A percentile compares a stretch with the other conserved stretches of the same genome.
Evolutionary conservation across 1,139 yeast species (phyloP).

Genomic region (Taphrina populina): DNA sequence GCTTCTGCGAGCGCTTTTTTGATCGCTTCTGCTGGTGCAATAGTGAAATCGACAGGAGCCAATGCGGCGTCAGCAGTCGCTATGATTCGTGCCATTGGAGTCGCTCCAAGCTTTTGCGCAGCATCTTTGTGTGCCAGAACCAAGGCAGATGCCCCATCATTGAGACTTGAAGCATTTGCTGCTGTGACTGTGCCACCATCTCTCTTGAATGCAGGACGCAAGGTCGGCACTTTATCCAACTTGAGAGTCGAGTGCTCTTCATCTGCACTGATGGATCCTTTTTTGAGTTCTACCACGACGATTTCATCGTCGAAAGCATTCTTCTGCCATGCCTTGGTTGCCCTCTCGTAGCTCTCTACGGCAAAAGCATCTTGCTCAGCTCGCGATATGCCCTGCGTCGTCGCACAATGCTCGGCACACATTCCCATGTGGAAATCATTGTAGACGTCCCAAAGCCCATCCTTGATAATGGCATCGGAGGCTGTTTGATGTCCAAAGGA

Average conservation of each 20-base stretch:
- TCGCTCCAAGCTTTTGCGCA: slow-evolving; percentile 68
- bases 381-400: slow-evolving; percentile 63
- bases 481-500: slow-evolving; percentile 78
- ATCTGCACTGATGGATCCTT: slow-evolving; percentile 64
- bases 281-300: slow-evolving; percentile 87
- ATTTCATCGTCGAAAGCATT: slow-evolving; percentile 82
- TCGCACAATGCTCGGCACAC: slow-evolving; percentile 94
- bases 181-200: slow-evolving; percentile 81
- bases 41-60: slow-evolving; percentile 85
- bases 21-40: slow-evolving; percentile 87
- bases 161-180: slow-evolving; percentile 86
- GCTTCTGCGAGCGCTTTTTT: slow-evolving; percentile 76
- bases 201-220: slow-evolving; percentile 83
- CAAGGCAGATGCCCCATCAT: slow-evolving; percentile 93
- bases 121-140: slow-evolving; percentile 73
- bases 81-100: slow-evolving; percentile 62
- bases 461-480: slow-evolving; percentile 85
- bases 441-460: slow-evolving; percentile 89
- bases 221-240: slow-evolving; percentile 68
- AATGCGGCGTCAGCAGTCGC: slow-evolving; percentile 98
- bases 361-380: slow-evolving; percentile 82
- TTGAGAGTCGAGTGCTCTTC: slow-evolving; percentile 71
- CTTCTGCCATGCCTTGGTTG: slow-evolving; percentile 69
- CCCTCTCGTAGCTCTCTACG: slow-evolving; percentile 78
- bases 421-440: slow-evolving; percentile 88